These are phyloP conservation scores for Edaphochlamys debaryana DNA, from an alignment of 139 green algal genomes.

Conservation along the genomic window DNA sequence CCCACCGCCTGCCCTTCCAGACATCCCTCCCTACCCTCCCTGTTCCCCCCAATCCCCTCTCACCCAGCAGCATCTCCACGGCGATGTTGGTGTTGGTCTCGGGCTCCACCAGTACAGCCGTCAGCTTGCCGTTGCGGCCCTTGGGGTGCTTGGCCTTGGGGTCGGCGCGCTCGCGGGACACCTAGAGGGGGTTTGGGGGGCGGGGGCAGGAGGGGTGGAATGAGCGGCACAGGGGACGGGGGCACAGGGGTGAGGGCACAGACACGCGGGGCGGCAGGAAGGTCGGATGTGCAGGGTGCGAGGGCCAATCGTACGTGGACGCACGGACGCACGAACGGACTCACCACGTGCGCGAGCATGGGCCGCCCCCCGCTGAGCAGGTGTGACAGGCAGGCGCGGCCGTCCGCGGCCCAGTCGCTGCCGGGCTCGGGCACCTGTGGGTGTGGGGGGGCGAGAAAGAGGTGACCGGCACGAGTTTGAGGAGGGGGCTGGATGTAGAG, in stretches of 20 bases:
- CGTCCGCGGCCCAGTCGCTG: slow-evolving; percentile 45
- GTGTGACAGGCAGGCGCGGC: slow-evolving; percentile 18
- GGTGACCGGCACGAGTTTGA: too few relatives aligned
- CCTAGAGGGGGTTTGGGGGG: neutral
- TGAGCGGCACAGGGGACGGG: neutral
- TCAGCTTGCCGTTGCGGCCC: slow-evolving; percentile 53
- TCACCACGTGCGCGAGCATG: slow-evolving; percentile 46
- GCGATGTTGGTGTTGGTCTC: slow-evolving; percentile 49
- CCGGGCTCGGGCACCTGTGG: slow-evolving; percentile 15
- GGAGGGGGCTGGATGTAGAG: too few relatives aligned
- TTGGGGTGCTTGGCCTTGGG: slow-evolving; percentile 63
- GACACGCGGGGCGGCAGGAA: too few relatives aligned
- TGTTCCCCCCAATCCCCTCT: too few relatives aligned
- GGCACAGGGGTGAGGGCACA: too few relatives aligned
- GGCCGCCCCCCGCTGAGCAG: slow-evolving; percentile 43
- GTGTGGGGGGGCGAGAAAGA: neutral
- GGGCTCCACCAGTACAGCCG: slow-evolving; percentile 48
- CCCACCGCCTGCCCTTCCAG: too few relatives aligned
- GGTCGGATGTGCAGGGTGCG: too few relatives aligned
- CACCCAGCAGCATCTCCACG: slow-evolving; percentile 58
- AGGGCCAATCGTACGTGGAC: too few relatives aligned
- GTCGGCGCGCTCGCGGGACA: slow-evolving; percentile 50
- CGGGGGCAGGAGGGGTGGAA: neutral
- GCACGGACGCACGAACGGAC: neutral
- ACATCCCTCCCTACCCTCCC: too few relatives aligned